Conservation (phyloP, 2,329 filamentous ascomycete species). For the Aaosphaeria pasadenensis region DNA sequence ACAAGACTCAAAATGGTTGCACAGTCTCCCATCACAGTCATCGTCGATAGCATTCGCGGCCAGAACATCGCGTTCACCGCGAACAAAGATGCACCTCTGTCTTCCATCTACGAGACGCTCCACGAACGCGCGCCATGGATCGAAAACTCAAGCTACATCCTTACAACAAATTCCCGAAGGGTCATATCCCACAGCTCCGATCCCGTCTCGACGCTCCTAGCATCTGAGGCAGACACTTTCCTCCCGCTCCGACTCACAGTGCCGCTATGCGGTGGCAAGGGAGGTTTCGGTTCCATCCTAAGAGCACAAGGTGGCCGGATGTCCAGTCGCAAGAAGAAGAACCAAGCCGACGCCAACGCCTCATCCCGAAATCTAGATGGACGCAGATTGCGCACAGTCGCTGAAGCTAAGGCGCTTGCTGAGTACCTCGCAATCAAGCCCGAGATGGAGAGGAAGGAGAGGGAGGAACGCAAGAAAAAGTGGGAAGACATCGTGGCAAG, state of each 20-base stretch:
- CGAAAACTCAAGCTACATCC: constrained; percentile 60
- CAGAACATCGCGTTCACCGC: constrained; percentile 80
- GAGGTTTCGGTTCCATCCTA: constrained; percentile 95
- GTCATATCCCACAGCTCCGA: constrained; percentile 56
- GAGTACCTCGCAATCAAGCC: constrained; percentile 95
- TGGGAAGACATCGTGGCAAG: constrained; percentile 88
- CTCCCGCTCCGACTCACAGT: constrained; percentile 78
- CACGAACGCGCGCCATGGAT: constrained; percentile 57
- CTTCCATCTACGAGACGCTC: constrained; percentile 65
- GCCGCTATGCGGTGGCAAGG: constrained; percentile 87
- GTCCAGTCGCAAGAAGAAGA: constrained; percentile 89
- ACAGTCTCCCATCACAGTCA: constrained; percentile 47
- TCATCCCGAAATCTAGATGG: constrained; percentile 94
- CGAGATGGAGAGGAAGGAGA: constrained; percentile 93
- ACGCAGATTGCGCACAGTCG: constrained; percentile 82
- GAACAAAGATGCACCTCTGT: constrained; percentile 63
- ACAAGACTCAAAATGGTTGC: too few species aligned
- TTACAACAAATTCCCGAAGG: constrained; percentile 80
- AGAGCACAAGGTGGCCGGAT: constrained; percentile 96
- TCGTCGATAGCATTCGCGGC: constrained; percentile 81
- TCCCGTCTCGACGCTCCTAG: constrained; percentile 62
- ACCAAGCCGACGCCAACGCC: constrained; percentile 77
- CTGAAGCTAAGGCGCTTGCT: constrained; percentile 90
- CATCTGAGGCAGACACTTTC: constrained; percentile 59
- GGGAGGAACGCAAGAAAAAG: constrained; percentile 76